Conservation (phyloP, 768 basidiomycete species). For the Panaeolus cyanescens region DNA sequence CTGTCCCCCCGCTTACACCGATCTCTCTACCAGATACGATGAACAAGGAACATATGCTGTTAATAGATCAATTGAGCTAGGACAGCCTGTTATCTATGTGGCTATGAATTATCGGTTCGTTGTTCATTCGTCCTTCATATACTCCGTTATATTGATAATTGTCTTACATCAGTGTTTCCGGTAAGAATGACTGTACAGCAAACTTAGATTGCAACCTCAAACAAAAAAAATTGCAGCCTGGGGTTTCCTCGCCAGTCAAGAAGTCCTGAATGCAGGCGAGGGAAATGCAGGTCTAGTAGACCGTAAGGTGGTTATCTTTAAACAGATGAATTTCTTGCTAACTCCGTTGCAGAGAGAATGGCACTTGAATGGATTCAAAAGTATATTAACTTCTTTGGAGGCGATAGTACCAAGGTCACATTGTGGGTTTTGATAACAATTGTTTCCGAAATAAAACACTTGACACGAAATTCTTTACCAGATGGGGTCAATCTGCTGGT, state of each 20-base stretch:
- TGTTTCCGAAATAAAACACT: background rate
- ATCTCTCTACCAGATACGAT: slow-evolving; percentile 33
- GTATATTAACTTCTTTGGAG: slow-evolving; percentile 57
- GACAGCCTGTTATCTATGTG: slow-evolving; percentile 50
- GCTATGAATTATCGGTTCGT: slow-evolving; percentile 51
- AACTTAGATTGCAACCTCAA: background rate
- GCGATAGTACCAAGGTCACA: slow-evolving; percentile 50
- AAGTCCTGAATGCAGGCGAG: slow-evolving; percentile 25
- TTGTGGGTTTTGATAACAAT: slow-evolving; percentile 25
- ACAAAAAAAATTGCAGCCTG: slow-evolving; percentile 14
- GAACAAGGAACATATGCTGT: slow-evolving; percentile 37
- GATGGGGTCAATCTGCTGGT: slow-evolving; percentile 50
- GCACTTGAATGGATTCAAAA: slow-evolving; percentile 60
- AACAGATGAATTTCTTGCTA: background rate
- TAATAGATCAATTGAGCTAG: slow-evolving; percentile 41
- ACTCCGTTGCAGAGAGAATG: slow-evolving; percentile 23
- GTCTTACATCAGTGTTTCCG: slow-evolving; percentile 20
- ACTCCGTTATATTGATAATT: background rate
- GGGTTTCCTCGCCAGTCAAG: slow-evolving; percentile 33
- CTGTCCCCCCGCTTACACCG: background rate
- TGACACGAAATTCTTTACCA: slow-evolving; percentile 2
- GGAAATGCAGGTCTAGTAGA: slow-evolving; percentile 33
- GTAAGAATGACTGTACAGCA: slow-evolving; percentile 5
- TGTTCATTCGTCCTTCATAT: background rate
- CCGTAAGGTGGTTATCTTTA: slow-evolving; percentile 21